Evolutionary conservation across 2,329 filamentous ascomycete species (phyloP), one percentile per base, ranked within the genome.

Genomic region (Colletotrichum liaoningense): DNA sequence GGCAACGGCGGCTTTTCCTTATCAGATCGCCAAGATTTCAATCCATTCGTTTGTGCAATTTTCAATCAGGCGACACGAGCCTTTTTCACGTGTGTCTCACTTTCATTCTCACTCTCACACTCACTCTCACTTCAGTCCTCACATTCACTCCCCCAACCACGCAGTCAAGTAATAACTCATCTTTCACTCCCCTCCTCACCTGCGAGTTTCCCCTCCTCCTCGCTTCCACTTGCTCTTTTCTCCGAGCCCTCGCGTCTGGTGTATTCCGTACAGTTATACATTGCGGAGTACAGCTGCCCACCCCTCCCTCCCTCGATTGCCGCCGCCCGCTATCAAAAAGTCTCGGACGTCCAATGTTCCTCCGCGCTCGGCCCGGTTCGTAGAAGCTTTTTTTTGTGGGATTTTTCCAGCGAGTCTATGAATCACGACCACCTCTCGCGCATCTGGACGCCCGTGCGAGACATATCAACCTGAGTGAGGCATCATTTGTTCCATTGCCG

Each of bases 1-100:
- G 42, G 42, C 42, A 63, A 63, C 12, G 12, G 60, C 60, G 60
- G 66, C 59, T 70, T 73, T 33, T 49, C 70, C 70, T 73, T 73
- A 73, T 73, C 70, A 73, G 70, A 73, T 70, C 59, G 60, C 66
- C 66, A 65, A 69, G 66, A 55, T 30, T 56, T 30, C 24, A 7
- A 24, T 8, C 24, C 24, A 24, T 22, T 28, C 54, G 54, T 26
- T 24, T 24, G 26, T 38, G 42, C 42, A 63, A 35, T 73, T 73
- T 73, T 46, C 42, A 54, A 73, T 64, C 70, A 69, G 59, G 59
- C 59, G 69, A 69, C 66, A 46, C 42, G 35, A 42, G 1, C 38
- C 42, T 60, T 64, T 72, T 38, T 69, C 66, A 70, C 66, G 54
- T 69, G 66, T 69, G 66, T 65, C 30, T 67, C 30, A 19, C 12